Conservation (phyloP, 176 grass and related monocot genomes). For the Triticum urartu region DNA sequence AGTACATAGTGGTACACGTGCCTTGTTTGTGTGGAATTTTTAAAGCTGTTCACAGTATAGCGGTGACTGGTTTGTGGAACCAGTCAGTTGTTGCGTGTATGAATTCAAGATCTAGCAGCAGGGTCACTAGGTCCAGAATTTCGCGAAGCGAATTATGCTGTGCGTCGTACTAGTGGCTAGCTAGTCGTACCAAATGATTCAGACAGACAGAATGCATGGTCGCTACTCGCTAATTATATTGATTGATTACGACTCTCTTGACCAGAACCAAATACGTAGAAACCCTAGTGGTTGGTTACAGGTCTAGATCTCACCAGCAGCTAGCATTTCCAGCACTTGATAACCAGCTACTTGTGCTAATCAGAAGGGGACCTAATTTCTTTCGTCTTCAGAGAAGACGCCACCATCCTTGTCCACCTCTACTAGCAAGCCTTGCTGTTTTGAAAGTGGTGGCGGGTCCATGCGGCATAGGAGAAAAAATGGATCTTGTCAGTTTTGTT, state of each 20-base stretch:
- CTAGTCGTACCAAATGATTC: slow-evolving; percentile 34
- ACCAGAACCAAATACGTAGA: slow-evolving; percentile 47
- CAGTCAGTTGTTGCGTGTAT: slow-evolving; percentile 20
- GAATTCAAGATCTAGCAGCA: slow-evolving; percentile 34
- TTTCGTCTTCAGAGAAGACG: slow-evolving; percentile 48
- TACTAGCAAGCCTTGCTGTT: slow-evolving; percentile 28
- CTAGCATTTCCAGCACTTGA: slow-evolving; percentile 46
- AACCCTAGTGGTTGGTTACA: slow-evolving; percentile 50
- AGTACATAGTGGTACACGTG: not conserved
- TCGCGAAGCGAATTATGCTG: slow-evolving; percentile 28
- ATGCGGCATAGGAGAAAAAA: slow-evolving; percentile 19
- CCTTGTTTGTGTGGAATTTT: not conserved
- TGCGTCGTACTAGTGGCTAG: slow-evolving; percentile 33
- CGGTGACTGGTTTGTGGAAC: not conserved
- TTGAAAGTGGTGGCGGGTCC: slow-evolving; percentile 3
- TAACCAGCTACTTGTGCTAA: slow-evolving; percentile 41
- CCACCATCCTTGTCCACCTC: slow-evolving; percentile 30
- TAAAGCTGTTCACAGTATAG: slow-evolving; percentile 26
- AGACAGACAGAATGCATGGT: slow-evolving; percentile 45
- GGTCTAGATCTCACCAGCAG: slow-evolving; percentile 45
- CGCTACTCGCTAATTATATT: slow-evolving; percentile 40
- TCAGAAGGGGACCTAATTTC: slow-evolving; percentile 33
- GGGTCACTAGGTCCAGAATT: slow-evolving; percentile 14
- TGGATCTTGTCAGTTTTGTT: slow-evolving; percentile 45
- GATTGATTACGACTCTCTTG: slow-evolving; percentile 48